Evolutionary conservation across 2,329 filamentous ascomycete genomes (phyloP).

Genomic region (Stachybotrys elegans): DNA sequence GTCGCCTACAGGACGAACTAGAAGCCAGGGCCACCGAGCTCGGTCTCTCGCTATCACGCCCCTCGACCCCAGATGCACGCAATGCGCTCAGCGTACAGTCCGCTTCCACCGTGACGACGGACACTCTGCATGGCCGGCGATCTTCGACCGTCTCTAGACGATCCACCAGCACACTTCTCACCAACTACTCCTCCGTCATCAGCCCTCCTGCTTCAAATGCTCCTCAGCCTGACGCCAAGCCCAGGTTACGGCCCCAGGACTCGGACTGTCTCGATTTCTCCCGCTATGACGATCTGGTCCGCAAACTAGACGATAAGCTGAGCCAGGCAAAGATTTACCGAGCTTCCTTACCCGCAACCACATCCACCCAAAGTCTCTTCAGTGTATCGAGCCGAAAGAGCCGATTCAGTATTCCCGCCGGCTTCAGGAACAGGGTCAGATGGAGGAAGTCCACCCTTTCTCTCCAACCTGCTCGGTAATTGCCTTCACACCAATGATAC

Average conservation of each 20-base stretch:
- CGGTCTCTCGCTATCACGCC: constrained; percentile 25
- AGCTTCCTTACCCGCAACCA: constrained; percentile 21
- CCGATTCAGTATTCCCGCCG: constrained; percentile 39
- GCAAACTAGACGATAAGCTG: constrained; percentile 36
- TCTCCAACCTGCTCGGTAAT: constrained; percentile 28
- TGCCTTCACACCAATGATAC: not conserved
- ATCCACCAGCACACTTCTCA: constrained; percentile 35
- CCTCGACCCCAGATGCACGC: constrained; percentile 24
- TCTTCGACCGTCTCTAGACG: constrained; percentile 38
- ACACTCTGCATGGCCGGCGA: constrained; percentile 35
- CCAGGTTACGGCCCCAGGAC: constrained; percentile 10
- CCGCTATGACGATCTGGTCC: constrained; percentile 46
- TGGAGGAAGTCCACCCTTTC: constrained; percentile 31
- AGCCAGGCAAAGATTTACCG: constrained; percentile 36
- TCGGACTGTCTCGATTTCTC: constrained; percentile 1
- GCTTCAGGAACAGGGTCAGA: constrained; percentile 37
- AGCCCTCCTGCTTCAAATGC: constrained; percentile 16
- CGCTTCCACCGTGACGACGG: constrained; percentile 32
- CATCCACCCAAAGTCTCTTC: constrained; percentile 34
- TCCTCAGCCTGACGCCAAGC: constrained; percentile 16
- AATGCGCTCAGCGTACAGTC: constrained; percentile 36
- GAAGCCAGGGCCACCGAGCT: constrained; percentile 28
- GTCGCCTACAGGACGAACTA: constrained; percentile 31
- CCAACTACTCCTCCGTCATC: constrained; percentile 37
- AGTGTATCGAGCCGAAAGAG: constrained; percentile 40